phyloP scores from a whole-genome alignment of 2,329 filamentous ascomycete species.

The Fusarium palustre region DNA sequence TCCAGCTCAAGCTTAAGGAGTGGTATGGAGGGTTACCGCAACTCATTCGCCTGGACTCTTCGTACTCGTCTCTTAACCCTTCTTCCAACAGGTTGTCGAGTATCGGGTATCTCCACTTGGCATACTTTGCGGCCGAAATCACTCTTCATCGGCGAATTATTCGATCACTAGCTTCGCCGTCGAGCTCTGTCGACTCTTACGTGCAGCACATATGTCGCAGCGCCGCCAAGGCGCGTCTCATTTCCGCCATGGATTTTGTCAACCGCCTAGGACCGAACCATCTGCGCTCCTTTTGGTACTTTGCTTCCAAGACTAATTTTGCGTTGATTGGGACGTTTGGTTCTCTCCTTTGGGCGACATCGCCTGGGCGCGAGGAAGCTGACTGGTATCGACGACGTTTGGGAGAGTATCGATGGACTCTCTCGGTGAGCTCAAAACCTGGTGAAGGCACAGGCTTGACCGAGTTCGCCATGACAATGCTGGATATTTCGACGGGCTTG shows the following conservation, averaged over 20 bases:
- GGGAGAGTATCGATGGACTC: constrained; percentile 92
- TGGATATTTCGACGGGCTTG: constrained; percentile 77
- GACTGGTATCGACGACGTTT: constrained; percentile 90
- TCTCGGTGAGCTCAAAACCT: constrained; percentile 85
- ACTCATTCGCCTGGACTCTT: constrained; percentile 74
- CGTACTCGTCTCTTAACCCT: constrained; percentile 53
- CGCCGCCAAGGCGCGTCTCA: constrained; percentile 92
- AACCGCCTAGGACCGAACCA: constrained; percentile 90
- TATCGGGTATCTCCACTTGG: constrained; percentile 85
- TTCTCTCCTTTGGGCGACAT: constrained; percentile 88
- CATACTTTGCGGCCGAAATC: constrained; percentile 94
- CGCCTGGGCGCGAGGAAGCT: constrained; percentile 86
- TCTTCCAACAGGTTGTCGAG: constrained; percentile 64
- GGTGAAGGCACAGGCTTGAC: constrained; percentile 69
- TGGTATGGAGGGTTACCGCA: constrained; percentile 80
- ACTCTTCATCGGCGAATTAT: constrained; percentile 92
- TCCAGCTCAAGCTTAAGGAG: constrained; percentile 84
- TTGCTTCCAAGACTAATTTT: constrained; percentile 89
- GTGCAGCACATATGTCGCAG: constrained; percentile 92
- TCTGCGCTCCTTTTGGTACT: constrained; percentile 92
- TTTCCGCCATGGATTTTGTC: constrained; percentile 97
- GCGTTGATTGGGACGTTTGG: constrained; percentile 95
- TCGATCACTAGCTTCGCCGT: constrained; percentile 71
- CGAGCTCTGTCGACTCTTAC: constrained; percentile 74
- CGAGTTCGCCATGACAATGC: constrained; percentile 80